These are phyloP conservation scores for Viola odorata DNA, from an alignment of 345 rosid genomes.

Conservation along the genomic window DNA sequence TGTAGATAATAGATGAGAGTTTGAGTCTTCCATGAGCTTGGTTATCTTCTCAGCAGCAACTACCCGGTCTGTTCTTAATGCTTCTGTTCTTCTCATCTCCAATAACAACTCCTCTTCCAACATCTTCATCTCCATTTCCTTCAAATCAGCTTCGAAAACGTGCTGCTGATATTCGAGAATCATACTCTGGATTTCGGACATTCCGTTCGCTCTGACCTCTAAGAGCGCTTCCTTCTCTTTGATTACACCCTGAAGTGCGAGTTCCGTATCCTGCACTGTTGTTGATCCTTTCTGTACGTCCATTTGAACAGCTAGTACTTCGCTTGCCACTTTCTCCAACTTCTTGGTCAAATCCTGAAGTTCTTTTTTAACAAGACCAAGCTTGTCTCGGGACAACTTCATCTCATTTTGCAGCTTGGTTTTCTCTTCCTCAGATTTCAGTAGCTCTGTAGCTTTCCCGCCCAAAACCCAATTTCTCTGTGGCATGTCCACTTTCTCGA, in stretches of 20 bases:
- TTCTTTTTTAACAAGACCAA: constrained; percentile 39
- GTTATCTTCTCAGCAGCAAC: constrained; percentile 28
- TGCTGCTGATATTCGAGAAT: constrained; percentile 53
- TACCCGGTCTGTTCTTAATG: constrained; percentile 26
- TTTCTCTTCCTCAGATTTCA: constrained; percentile 75
- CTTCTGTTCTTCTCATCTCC: constrained; percentile 31
- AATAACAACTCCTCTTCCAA: constrained; percentile 40
- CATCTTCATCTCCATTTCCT: constrained; percentile 41
- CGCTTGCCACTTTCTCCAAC: constrained; percentile 32
- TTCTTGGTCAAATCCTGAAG: constrained; percentile 38
- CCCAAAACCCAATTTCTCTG: constrained; percentile 41
- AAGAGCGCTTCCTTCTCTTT: constrained; percentile 53
- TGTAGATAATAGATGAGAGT: constrained; percentile 17
- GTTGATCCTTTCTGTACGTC: constrained; percentile 46
- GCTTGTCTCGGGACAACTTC: constrained; percentile 48
- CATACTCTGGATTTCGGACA: constrained; percentile 38
- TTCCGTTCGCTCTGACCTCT: constrained; percentile 49
- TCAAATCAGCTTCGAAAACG: constrained; percentile 47
- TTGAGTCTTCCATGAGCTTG: constrained; percentile 24
- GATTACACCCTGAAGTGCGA: constrained; percentile 34
- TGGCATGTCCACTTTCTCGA: constrained; percentile 41
- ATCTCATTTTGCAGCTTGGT: constrained; percentile 62
- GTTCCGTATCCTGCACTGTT: constrained; percentile 38
- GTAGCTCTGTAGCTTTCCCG: constrained; percentile 69
- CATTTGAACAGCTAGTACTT: constrained; percentile 30